Base-by-base conservation (phyloP, 2,329 filamentous ascomycete species). In the Conoideocrella luteorostrata region DNA sequence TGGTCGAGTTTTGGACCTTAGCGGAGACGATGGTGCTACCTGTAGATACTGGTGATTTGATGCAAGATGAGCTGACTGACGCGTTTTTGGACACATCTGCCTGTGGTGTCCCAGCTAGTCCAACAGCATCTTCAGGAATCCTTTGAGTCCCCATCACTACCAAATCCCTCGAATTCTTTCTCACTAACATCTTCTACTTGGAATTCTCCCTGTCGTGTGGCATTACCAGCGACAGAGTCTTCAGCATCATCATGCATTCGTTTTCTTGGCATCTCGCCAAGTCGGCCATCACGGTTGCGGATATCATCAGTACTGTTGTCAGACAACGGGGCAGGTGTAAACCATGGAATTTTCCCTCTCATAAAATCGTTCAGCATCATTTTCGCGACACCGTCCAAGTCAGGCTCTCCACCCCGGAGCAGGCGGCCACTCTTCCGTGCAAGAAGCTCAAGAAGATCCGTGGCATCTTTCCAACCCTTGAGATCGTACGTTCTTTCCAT, bases 321-420 rank as follows among this genome's bases (percentile, higher is more conserved):
- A 3, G 69, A 67, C 12, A 68, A 70, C 2, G 90, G 88, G 9
- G 89, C 83, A 7, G 88, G 82, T 0, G 87, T 93, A 59, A 89
- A 98, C 93, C 94, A 98, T 2, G 93, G 93, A 21, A 97, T 87
- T 67, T 91, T 96, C 45, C 93, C 93, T 50, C 93, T 74, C 58
- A 97, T 79, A 62, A 97, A 98, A 60, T 98, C 93, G 57, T 95
- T 97, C 47, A 98, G 70, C 1, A 98, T 86, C 81, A 95, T 95
- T 66, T 95, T 95, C 2, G 93, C 93, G 38, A 95, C 89, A 56
- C 90, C 89, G 56, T 97, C 91, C 44, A 96, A 69, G 63, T 98
- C 93, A 4, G 91, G 86, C 62, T 97, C 93, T n/a, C 91, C 93
- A 46, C 88, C 91, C 61, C 88, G 89, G 13, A 97, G 70, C 17